Conservation (phyloP, 257 asterid species). For the Solanum bukasovii region DNA sequence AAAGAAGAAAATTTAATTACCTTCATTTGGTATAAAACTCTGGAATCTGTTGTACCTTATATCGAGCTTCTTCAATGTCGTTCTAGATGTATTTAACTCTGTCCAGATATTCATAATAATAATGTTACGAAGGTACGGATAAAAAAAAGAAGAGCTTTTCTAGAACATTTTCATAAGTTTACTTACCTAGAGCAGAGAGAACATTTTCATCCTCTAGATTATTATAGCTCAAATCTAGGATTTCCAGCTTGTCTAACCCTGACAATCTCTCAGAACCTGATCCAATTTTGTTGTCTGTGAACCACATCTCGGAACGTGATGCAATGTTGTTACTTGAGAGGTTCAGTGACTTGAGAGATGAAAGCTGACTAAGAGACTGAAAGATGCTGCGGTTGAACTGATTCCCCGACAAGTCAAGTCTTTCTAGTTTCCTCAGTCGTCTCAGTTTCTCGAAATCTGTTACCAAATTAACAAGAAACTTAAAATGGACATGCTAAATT, state of each 20-base stretch:
- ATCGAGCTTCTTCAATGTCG: background rate
- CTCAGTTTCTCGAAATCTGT: background rate
- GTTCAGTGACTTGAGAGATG: background rate
- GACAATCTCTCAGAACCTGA: background rate
- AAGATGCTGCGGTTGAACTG: background rate
- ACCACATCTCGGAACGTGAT: background rate
- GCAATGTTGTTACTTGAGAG: background rate
- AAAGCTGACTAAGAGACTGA: background rate
- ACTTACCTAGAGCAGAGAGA: background rate
- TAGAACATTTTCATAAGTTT: background rate
- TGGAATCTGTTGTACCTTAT: background rate
- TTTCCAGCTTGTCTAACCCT: background rate
- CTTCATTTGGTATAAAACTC: background rate
- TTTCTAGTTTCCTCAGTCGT: background rate
- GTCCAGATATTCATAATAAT: background rate
- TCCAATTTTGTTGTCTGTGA: background rate
- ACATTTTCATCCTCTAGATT: background rate
- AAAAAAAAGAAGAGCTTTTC: background rate
- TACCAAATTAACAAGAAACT: background rate
- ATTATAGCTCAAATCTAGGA: background rate
- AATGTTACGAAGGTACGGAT: background rate
- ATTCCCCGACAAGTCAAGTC: background rate
- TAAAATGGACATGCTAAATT: background rate
- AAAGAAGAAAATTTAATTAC: background rate
- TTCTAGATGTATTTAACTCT: background rate